Conservation (phyloP, 1,139 yeast species). For the Zygotorulaspora mrakii region DNA sequence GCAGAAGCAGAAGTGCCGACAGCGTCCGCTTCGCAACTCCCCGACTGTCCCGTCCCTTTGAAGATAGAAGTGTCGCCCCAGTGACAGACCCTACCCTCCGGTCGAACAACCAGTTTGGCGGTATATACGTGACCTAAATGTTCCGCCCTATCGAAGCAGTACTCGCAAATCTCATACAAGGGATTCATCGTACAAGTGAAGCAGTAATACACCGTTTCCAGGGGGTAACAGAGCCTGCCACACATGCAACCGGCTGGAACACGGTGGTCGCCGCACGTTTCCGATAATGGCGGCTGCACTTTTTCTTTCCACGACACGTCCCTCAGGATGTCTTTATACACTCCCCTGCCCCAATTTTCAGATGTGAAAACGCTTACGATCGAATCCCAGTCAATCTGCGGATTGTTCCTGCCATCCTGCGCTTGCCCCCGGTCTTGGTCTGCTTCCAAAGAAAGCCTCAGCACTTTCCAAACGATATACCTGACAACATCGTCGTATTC, state of each 20-base stretch:
- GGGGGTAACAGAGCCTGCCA: conserved; percentile 27
- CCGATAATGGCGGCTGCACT: neutral
- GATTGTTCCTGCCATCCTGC: no score
- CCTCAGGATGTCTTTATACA: conserved; percentile 17
- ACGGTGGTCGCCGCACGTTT: conserved; percentile 13
- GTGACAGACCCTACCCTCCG: conserved; percentile 91
- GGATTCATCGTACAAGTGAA: conserved; percentile 36
- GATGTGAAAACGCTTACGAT: conserved; percentile 20
- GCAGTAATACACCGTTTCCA: conserved; percentile 34
- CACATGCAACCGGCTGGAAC: conserved; percentile 30
- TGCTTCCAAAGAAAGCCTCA: conserved; percentile 19
- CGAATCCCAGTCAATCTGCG: conserved; percentile 28
- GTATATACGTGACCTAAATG: conserved; percentile 78
- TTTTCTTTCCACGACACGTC: conserved; percentile 24
- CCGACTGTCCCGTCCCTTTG: conserved; percentile 22
- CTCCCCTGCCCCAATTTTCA: conserved; percentile 24
- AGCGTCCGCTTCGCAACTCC: conserved; percentile 49
- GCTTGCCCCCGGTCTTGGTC: no score
- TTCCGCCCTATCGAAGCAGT: conserved; percentile 66
- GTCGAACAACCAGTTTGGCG: conserved; percentile 68
- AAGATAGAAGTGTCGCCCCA: conserved; percentile 84
- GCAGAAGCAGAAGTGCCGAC: conserved; percentile 22
- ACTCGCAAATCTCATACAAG: conserved; percentile 54
- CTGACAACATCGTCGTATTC: conserved; percentile 27
- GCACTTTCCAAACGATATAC: conserved; percentile 31